Conservation (phyloP, 202 grass and related monocot genomes). For the Panicum virgatum region DNA sequence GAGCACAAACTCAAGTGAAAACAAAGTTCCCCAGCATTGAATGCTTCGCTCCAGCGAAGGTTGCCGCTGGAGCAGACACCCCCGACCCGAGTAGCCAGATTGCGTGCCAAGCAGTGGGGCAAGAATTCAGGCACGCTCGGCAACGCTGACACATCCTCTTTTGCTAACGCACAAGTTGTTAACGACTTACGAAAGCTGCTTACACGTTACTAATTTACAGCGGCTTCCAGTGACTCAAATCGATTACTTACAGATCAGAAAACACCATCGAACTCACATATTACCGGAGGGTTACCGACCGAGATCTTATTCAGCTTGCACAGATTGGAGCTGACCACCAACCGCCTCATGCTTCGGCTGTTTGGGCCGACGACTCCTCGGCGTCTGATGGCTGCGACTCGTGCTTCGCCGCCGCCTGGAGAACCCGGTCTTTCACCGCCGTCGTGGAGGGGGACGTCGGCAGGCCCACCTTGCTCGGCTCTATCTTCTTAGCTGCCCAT, state of each 20-base stretch:
- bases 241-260: background rate
- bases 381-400: slow-evolving; percentile 71
- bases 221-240: slow-evolving; percentile 8
- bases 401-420: slow-evolving; percentile 89
- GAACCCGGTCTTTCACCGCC: slow-evolving; percentile 80
- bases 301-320: background rate
- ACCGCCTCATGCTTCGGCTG: slow-evolving; percentile 64
- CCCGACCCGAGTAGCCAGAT: no score
- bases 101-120: background rate
- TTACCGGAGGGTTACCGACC: background rate
- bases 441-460: slow-evolving; percentile 89
- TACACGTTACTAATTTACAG: slow-evolving; percentile 43
- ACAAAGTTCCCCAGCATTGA: background rate
- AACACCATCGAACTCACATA: slow-evolving; percentile 12
- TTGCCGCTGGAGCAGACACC: background rate
- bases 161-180: background rate
- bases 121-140: background rate
- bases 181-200: background rate
- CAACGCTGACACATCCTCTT: background rate
- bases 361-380: slow-evolving; percentile 45
- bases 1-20: background rate
- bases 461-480: slow-evolving; percentile 79
- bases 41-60: background rate
- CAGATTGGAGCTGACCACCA: background rate
- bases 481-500: slow-evolving; percentile 62